Evolutionary conservation across 805 yeast species (phyloP), one percentile per base, ranked within the genome.

Genomic region (Cephaloascus fragrans): DNA sequence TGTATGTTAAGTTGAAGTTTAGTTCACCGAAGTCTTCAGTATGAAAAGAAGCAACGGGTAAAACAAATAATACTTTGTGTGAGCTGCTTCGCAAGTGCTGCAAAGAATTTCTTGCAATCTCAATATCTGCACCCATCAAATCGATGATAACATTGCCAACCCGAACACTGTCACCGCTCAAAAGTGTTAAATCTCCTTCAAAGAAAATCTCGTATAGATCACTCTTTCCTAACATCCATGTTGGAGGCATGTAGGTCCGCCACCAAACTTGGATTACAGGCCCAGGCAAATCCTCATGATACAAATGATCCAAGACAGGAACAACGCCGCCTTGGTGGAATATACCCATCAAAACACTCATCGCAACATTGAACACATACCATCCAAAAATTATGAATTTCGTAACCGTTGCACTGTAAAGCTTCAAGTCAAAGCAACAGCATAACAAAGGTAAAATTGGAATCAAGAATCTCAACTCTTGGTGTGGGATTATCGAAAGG

Each of bases 241-340:
- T 73, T 3, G 98, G 97, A 1, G 97, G 97, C 3, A 86, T 74
- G 49, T 90, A 93, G 0, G 96, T 87, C 55, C 87, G 78, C 97
- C 97, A 90, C 87, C 95, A 90, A 4, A 90, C 51, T 28, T 75
- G 71, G 0, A 75, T 61, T 0, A 69, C 58, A 3, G 55, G 39
- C 3, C 59, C 53, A 31, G 37, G 26, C 17, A 47, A 38, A 3
- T 48, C 42, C 16, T 53, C 38, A 15, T 49, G 42, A 16, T 58
- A 56, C 3, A 76, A 37, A 39, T 66, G 52, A 18, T 62, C 64
- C 31, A 84, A 61, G 0, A 83, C 81, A 0, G 85, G 81, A 1
- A 90, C 62, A 0, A 93, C 75, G 1, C 99, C 99, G 32, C 90
- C 88, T 62, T 93, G 98, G 51, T 93, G 98, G 19, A 77, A 66